A percentile compares a stretch with the other conserved stretches of the same genome.
phyloP scores from a whole-genome alignment of 352 stramenopile genomes.

The Globisporangium irregulare region DNA sequence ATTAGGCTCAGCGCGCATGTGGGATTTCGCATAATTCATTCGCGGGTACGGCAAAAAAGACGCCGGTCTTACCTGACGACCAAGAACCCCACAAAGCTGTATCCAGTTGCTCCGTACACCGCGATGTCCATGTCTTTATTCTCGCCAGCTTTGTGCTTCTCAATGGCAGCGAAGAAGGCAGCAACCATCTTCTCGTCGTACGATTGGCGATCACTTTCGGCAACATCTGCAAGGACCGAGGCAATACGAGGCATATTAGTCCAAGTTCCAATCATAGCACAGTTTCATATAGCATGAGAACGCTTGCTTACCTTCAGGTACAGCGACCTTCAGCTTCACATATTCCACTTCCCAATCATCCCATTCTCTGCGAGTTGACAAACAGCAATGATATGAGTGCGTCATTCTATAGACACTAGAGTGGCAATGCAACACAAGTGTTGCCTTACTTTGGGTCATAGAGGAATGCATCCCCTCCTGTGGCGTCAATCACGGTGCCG shows the following conservation, averaged over 20 bases:
- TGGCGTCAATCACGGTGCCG: slow-evolving; percentile 77
- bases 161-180: slow-evolving; percentile 58
- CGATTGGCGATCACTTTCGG: slow-evolving; percentile 31
- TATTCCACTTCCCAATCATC: slow-evolving; percentile 87
- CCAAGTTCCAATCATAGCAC: background rate
- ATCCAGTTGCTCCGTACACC: slow-evolving; percentile 58
- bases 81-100: slow-evolving; percentile 77
- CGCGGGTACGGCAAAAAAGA: background rate
- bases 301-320: slow-evolving; percentile 30
- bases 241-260: slow-evolving; percentile 1
- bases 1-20: background rate
- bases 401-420: background rate
- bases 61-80: slow-evolving; percentile 49
- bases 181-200: slow-evolving; percentile 52
- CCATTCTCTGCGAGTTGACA: slow-evolving; percentile 58
- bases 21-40: background rate
- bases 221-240: slow-evolving; percentile 16
- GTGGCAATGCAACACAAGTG: background rate
- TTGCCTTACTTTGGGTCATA: slow-evolving; percentile 66
- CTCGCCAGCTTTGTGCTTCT: slow-evolving; percentile 54
- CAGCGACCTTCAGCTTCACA: slow-evolving; percentile 53
- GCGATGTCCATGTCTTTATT: slow-evolving; percentile 78
- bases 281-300: background rate
- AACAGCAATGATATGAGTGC: background rate
- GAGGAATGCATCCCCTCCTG: slow-evolving; percentile 61